Base-by-base conservation (phyloP, 1,284 basidiomycete genomes). In the Leccinum pachyderme region DNA sequence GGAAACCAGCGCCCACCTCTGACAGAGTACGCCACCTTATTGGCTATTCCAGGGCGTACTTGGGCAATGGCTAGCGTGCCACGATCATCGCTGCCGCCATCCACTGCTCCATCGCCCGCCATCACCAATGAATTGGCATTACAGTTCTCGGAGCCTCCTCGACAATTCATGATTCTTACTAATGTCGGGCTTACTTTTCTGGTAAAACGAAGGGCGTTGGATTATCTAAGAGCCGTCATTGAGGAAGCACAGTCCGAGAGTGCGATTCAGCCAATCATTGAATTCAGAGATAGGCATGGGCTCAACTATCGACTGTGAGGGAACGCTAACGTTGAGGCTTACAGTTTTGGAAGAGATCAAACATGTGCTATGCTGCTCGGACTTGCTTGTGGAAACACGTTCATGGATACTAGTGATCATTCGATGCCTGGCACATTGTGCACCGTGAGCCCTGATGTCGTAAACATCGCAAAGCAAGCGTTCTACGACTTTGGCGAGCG, bases 311-410 rank as follows among this genome's bases (percentile, higher is more conserved):
- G 52, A 56, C 22, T 22, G 45, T 12, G 41, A 50, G 55, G 6
- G 27, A 37, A 25, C 32, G 27, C 52, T 66, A 32, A 50, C 31
- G 27, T 49, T 51, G 18, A 8, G 29, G 22, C 13, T 50, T 44
- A 12, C 60, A 94, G 91, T 65, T 95, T 89, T 71, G 92, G 93
- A 45, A 82, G 89, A 49, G 89, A 93, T 68, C 91, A 97, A 67
- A 89, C 91, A 2, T 95, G 93, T 65, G 88, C 92, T 12, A 95
- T 96, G 87, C 82, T 94, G n/a, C 79, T 97, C 12, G 89, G 86
- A 13, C 82, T 82, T 53, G 86, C 89, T 2, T 81, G 86, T 60
- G 89, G 89, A 31, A 91, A 90, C 64, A 85, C 84, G 0, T 91
- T 86, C 72, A 69, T 90, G 54, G 83, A 87, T 59, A 69, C 75